These are phyloP conservation scores for Lentinus polychrous DNA, from an alignment of 1,284 basidiomycete genomes.

Conservation along the genomic window DNA sequence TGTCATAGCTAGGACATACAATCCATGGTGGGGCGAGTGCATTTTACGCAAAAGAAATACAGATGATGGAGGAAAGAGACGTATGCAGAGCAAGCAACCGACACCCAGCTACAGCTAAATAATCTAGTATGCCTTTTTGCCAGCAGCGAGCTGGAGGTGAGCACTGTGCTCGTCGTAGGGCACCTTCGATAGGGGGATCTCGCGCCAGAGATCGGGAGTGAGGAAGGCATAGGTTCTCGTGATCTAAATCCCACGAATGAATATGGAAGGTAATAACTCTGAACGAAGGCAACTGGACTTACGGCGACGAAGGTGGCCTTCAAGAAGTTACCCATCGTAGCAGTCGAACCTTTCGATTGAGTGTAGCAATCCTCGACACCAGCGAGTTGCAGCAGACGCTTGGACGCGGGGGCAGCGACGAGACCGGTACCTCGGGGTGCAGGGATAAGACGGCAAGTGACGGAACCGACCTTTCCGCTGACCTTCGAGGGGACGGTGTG, in stretches of 20 bases:
- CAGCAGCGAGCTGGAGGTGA: conserved; percentile 77
- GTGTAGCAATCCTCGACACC: conserved; percentile 97
- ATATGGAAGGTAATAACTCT: conserved; percentile 2
- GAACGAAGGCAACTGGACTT: conserved; percentile 26
- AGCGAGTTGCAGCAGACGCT: conserved; percentile 95
- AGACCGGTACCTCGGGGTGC: conserved; percentile 99
- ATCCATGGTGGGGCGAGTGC: conserved; percentile 13
- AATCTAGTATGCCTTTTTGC: conserved; percentile 78
- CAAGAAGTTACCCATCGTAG: conserved; percentile 99
- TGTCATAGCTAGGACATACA: conserved; percentile 5
- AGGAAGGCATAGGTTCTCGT: conserved; percentile 98
- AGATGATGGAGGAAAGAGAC: conserved; percentile 12
- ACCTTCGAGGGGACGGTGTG: conserved; percentile 99
- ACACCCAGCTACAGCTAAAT: conserved; percentile 14
- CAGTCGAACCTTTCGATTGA: conserved; percentile 95
- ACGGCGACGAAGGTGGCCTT: conserved; percentile 97
- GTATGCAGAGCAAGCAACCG: conserved; percentile 14
- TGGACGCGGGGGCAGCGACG: conserved; percentile 96
- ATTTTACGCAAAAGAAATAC: conserved; percentile 16
- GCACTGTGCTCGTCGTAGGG: conserved; percentile 94
- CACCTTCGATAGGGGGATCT: conserved; percentile 84
- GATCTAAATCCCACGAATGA: conserved; percentile 45
- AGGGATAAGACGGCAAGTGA: conserved; percentile 99
- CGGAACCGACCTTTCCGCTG: conserved; percentile 96
- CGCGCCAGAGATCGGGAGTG: conserved; percentile 96